Evolutionary conservation across 495 filamentous ascomycete genomes (phyloP).

Genomic region (Pseudomonodictys pantanalensis): DNA sequence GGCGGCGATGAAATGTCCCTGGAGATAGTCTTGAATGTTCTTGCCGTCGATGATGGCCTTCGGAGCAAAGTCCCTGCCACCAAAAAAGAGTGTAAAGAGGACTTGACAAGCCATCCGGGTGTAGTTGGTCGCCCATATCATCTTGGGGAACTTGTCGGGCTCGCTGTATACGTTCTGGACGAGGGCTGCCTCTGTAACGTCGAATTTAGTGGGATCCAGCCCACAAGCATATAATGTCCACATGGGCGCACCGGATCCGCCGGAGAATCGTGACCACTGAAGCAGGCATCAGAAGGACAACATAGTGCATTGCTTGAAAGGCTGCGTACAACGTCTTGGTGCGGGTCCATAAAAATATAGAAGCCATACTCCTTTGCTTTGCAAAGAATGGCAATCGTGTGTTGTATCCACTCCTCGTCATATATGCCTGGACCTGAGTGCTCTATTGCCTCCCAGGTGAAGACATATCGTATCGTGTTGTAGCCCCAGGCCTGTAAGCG

Average conservation of each 20-base stretch:
- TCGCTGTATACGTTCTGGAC: slow-evolving; percentile 95
- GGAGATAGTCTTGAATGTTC: slow-evolving; percentile 96
- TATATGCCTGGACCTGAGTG: slow-evolving; percentile 88
- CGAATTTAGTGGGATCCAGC: slow-evolving; percentile 78
- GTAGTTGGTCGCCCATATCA: slow-evolving; percentile 99
- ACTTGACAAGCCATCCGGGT: slow-evolving; percentile 80
- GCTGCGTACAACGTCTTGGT: slow-evolving; percentile 82
- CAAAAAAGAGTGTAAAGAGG: slow-evolving; percentile 95
- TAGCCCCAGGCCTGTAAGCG: slow-evolving; percentile 84
- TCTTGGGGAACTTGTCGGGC: slow-evolving; percentile 86
- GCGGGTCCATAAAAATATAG: slow-evolving; percentile 95
- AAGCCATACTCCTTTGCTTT: slow-evolving; percentile 87
- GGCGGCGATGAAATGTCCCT: slow-evolving; percentile 79
- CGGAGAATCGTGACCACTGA: slow-evolving; percentile 89
- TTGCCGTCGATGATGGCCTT: slow-evolving; percentile 91
- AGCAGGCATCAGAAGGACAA: slow-evolving; percentile 24
- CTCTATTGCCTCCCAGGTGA: slow-evolving; percentile 99
- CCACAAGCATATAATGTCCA: slow-evolving; percentile 97
- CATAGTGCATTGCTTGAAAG: neutral
- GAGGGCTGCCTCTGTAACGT: slow-evolving; percentile 82
- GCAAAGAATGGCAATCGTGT: slow-evolving; percentile 80
- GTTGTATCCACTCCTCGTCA: slow-evolving; percentile 89
- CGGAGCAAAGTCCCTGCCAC: slow-evolving; percentile 86
- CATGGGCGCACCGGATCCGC: slow-evolving; percentile 93
- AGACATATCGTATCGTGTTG: slow-evolving; percentile 93